Base-by-base conservation (phyloP, 176 grass and related monocot species). In the Themeda triandra region DNA sequence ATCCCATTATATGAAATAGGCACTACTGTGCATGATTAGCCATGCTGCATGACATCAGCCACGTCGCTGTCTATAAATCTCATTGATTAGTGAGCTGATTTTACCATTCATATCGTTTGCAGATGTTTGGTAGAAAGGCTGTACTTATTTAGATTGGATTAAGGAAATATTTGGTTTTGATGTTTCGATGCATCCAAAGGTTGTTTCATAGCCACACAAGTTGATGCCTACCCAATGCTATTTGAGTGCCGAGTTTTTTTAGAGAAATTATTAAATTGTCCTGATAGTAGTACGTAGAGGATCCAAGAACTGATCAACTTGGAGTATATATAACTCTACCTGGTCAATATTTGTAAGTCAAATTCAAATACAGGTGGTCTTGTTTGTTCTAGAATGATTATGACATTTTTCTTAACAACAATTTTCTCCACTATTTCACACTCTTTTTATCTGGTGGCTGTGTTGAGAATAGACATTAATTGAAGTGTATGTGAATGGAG, bases 21-120 rank as follows among this genome's bases (percentile, higher is more conserved):
- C 63, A 59, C 45, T 33, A 25, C 29, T 63, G 3, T 62, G 49
- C 24, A 76, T 62, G 71, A 77, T 62, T 73, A 75, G 40, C 62
- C 39, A 39, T 85, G 63, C 49, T 49, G 18, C 62, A 30, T 80
- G 87, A 76, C 31, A 49, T 81, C 30, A 89, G 82, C 77, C 69
- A 89, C 40, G 32, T 77, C 64, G 6, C 21, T 70, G 11, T 71
- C 82, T 42, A 3, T 24, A 69, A 76, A 54, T 44, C 53, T 77
- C 64, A 25, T 64, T 89, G 53, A 39, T 80, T 84, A 60, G 19
- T 48, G 29, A 15, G 4, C 4, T 71, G 30, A 31, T 46, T 31
- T 83, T 39, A 69, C 29, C 18, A 18, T 70, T 77, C 37, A 13
- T 65, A 40, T 60, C 13, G 24, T 49, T 59, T n/a, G 5, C 63